Conservation (phyloP, 1,284 basidiomycete genomes). For the Trichosporon coremiiforme region DNA sequence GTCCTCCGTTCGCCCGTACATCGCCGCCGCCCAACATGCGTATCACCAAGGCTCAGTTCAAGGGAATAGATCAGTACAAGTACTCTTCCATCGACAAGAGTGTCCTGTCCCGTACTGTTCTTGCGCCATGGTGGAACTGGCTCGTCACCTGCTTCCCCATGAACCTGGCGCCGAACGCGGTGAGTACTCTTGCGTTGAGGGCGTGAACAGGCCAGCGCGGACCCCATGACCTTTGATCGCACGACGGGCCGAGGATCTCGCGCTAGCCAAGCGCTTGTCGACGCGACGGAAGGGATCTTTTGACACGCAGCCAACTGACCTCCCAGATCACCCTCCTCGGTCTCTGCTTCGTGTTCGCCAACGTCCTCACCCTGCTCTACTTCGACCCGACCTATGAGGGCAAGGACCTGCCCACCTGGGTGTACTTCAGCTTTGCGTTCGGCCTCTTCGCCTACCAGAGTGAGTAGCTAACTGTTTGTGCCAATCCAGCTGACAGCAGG, state of each 20-base stretch:
- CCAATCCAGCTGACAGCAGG: slow-evolving; percentile 39
- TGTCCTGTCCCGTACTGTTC: slow-evolving; percentile 59
- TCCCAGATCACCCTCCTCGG: slow-evolving; percentile 78
- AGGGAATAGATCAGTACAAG: slow-evolving; percentile 62
- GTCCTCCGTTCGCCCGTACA: too few relatives aligned
- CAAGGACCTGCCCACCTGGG: slow-evolving; percentile 71
- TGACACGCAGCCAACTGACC: background rate
- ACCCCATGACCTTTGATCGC: background rate
- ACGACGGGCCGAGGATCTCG: background rate
- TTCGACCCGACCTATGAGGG: slow-evolving; percentile 76
- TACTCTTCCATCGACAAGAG: slow-evolving; percentile 63
- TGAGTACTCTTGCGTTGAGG: slow-evolving; percentile 56
- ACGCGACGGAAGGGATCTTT: background rate
- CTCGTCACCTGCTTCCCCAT: slow-evolving; percentile 88
- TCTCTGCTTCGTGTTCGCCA: slow-evolving; percentile 76
- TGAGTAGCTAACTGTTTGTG: slow-evolving; percentile 75
- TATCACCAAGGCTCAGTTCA: slow-evolving; percentile 56
- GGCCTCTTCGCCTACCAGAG: slow-evolving; percentile 93
- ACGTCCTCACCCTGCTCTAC: slow-evolving; percentile 79
- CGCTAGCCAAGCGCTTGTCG: background rate
- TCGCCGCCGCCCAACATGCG: slow-evolving; percentile 38
- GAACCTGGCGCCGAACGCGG: slow-evolving; percentile 86
- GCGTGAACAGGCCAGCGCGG: background rate
- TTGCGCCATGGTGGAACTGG: slow-evolving; percentile 93
- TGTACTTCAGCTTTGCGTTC: slow-evolving; percentile 85